phyloP scores from a whole-genome alignment of 129 eudicot genomes.

The Escallonia rubra region DNA sequence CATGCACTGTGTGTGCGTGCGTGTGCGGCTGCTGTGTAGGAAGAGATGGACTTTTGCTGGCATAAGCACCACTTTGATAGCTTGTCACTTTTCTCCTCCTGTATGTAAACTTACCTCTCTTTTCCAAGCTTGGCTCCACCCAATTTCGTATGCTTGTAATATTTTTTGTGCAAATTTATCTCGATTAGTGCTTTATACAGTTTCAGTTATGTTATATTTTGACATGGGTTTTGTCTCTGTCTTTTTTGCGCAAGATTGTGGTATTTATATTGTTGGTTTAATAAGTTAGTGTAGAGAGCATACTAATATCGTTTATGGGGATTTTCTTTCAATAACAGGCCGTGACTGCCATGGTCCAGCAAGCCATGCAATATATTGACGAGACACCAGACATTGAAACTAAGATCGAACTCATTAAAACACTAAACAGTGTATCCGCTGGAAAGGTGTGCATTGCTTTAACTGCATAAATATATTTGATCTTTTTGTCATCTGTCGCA shows the following conservation, averaged over 20 bases:
- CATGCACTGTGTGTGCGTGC: too few relatives aligned
- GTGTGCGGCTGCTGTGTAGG: too few relatives aligned
- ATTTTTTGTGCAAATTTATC: too few relatives aligned
- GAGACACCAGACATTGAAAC: conserved; percentile 82
- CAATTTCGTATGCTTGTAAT: too few relatives aligned
- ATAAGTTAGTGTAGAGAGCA: background rate
- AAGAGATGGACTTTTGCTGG: too few relatives aligned
- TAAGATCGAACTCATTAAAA: conserved; percentile 79
- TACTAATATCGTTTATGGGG: conserved; percentile 3
- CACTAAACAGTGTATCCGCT: conserved; percentile 88
- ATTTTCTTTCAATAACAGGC: conserved; percentile 33
- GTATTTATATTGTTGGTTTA: background rate
- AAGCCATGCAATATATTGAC: conserved; percentile 87
- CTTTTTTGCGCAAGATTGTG: background rate
- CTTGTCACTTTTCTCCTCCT: too few relatives aligned
- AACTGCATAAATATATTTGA: too few relatives aligned
- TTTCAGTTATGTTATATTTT: background rate
- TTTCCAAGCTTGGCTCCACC: too few relatives aligned
- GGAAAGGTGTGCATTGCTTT: conserved; percentile 56
- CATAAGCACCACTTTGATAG: too few relatives aligned
- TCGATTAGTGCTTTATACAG: too few relatives aligned
- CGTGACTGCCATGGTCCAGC: conserved; percentile 91
- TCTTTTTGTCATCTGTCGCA: background rate
- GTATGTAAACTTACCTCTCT: too few relatives aligned
- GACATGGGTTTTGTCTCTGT: background rate